phyloP scores from a whole-genome alignment of 495 filamentous ascomycete species.

The Penicillium desertorum region DNA sequence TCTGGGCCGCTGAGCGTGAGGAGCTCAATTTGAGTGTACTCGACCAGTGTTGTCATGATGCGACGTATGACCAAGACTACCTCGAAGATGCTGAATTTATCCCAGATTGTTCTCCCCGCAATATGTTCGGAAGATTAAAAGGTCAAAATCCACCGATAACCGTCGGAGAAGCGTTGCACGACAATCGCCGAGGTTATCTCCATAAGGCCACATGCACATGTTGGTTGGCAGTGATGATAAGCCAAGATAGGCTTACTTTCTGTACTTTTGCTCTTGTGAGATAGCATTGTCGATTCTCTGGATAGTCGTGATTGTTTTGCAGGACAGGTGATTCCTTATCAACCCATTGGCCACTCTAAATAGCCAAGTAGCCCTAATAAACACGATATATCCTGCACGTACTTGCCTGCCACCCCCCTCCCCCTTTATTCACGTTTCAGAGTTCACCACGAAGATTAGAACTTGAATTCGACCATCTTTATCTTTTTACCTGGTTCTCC shows the following conservation, averaged over 20 bases:
- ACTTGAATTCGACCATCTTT: background rate
- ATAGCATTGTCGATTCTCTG: background rate
- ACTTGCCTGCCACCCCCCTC: background rate
- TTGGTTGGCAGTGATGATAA: background rate
- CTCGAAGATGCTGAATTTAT: background rate
- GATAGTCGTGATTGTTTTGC: background rate
- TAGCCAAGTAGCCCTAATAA: background rate
- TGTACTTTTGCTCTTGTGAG: background rate
- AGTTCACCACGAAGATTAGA: background rate
- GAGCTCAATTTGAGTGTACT: constrained; percentile 38
- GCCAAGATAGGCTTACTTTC: background rate
- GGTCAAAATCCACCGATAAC: constrained; percentile 1
- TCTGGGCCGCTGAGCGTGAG: constrained; percentile 29
- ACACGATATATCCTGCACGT: background rate
- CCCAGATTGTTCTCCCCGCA: background rate
- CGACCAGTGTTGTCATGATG: constrained; percentile 1
- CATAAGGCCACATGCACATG: background rate
- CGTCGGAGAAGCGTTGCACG: constrained; percentile 1
- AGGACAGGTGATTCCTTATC: background rate
- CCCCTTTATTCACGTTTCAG: background rate
- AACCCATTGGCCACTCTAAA: background rate
- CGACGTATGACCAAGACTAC: background rate
- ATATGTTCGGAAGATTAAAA: background rate
- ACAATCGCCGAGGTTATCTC: background rate
- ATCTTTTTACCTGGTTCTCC: background rate